Conservation (phyloP, 805 yeast species). For the Saitoella complicata region DNA sequence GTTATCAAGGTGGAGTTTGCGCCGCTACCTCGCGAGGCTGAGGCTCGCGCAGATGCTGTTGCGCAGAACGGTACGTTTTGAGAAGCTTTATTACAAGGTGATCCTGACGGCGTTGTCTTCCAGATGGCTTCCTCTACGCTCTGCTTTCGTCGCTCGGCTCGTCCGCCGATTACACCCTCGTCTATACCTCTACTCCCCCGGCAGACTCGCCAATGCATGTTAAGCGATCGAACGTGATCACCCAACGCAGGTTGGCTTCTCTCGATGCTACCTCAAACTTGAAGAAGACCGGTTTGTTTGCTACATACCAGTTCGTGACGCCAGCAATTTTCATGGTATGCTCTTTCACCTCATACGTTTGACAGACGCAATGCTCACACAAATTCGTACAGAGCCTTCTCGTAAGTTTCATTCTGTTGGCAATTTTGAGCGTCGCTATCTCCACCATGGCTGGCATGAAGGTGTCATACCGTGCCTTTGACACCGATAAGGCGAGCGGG, state of each 20-base stretch:
- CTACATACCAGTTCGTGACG: constrained; percentile 52
- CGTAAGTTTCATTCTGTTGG: constrained; percentile 44
- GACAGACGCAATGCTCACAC: no score
- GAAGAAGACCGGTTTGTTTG: constrained; percentile 28
- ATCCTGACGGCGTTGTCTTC: constrained; percentile 6
- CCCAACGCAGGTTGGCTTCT: background rate
- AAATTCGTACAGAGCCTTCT: constrained; percentile 23
- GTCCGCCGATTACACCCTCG: constrained; percentile 21
- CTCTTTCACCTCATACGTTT: no score
- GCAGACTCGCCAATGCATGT: constrained; percentile 8
- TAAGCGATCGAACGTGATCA: constrained; percentile 6
- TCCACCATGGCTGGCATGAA: constrained; percentile 55
- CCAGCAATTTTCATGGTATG: constrained; percentile 63
- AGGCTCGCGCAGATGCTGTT: constrained; percentile 11
- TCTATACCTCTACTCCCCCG: constrained; percentile 20
- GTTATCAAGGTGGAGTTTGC: constrained; percentile 45
- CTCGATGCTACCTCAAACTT: constrained; percentile 2
- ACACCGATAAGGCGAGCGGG: constrained; percentile 26
- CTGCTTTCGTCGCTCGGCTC: constrained; percentile 18
- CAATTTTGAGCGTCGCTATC: constrained; percentile 44
- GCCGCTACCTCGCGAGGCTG: constrained; percentile 24
- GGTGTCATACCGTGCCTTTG: constrained; percentile 70
- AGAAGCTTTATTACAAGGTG: background rate
- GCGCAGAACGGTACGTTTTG: constrained; percentile 12
- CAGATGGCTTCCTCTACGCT: constrained; percentile 17